Evolutionary conservation across 2,329 filamentous ascomycete genomes (phyloP).

Genomic region (Lojkania enalia): DNA sequence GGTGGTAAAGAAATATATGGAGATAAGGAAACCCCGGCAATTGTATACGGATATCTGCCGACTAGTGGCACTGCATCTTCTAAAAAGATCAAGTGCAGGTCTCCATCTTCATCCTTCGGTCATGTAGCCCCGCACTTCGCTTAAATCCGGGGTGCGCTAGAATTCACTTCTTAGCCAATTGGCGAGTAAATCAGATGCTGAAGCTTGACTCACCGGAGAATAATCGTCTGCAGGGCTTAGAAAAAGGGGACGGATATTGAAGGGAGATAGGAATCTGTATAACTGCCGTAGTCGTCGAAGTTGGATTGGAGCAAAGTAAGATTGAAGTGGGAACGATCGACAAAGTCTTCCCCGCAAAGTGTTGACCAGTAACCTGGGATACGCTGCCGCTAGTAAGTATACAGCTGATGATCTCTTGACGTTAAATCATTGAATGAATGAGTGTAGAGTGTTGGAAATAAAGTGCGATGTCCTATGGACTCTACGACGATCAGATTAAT

Average conservation of each 20-base stretch:
- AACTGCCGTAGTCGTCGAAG: not conserved
- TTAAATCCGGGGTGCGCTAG: too few species aligned
- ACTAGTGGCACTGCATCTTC: not conserved
- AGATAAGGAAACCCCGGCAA: not conserved
- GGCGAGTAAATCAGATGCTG: not conserved
- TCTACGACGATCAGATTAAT: not conserved
- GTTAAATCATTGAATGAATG: not conserved
- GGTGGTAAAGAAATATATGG: too few species aligned
- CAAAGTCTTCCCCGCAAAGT: not conserved
- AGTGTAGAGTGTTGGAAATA: not conserved
- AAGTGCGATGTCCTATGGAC: not conserved
- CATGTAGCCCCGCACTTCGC: not conserved
- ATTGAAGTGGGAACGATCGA: not conserved
- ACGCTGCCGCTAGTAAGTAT: too few species aligned
- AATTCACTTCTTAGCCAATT: not conserved
- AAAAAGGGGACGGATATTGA: not conserved
- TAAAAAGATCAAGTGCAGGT: too few species aligned
- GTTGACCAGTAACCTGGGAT: not conserved
- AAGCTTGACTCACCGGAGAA: not conserved
- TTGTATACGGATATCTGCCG: not conserved
- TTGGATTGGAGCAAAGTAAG: too few species aligned
- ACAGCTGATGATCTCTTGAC: not conserved
- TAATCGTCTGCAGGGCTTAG: not conserved
- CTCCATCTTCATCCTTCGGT: not conserved
- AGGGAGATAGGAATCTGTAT: not conserved